These are phyloP conservation scores for Aspergillus biplanus DNA, from an alignment of 495 filamentous ascomycete genomes.

Conservation along the genomic window DNA sequence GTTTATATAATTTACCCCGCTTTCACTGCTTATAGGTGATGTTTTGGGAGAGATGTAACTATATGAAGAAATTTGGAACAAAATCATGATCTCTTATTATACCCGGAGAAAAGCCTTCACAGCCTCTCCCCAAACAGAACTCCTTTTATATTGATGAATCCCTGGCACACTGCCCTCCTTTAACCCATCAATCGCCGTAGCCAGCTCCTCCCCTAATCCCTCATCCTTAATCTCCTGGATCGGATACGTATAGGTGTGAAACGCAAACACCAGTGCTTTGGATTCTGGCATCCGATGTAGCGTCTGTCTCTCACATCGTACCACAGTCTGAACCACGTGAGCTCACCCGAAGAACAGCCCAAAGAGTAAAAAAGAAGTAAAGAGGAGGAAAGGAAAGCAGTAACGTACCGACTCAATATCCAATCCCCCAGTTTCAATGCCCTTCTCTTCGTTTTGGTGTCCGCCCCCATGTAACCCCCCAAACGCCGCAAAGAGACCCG, in stretches of 20 bases:
- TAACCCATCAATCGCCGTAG: conserved; percentile 73
- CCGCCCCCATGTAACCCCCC: conserved; percentile 33
- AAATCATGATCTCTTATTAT: background rate
- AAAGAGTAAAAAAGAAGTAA: conserved; percentile 8
- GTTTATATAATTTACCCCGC: no score
- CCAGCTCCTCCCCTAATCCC: conserved; percentile 65
- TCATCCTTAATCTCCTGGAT: conserved; percentile 70
- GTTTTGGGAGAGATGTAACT: no score
- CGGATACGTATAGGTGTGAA: conserved; percentile 81
- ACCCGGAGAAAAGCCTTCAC: conserved; percentile 61
- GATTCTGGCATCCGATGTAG: conserved; percentile 71
- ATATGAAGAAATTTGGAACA: no score
- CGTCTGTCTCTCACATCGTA: conserved; percentile 78
- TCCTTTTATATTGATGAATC: conserved; percentile 72
- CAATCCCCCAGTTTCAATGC: conserved; percentile 40
- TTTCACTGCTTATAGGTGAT: no score
- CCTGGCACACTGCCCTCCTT: conserved; percentile 66
- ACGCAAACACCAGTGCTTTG: conserved; percentile 70
- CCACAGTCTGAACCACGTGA: conserved; percentile 42
- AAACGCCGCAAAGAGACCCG: conserved; percentile 58
- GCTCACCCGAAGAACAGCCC: background rate
- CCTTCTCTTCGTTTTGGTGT: background rate
- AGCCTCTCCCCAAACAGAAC: conserved; percentile 65
- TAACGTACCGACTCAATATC: conserved; percentile 52
- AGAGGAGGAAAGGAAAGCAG: background rate